phyloP scores from a whole-genome alignment of 163 green algal genomes.

The Chlamydomonas reinhardtii region DNA sequence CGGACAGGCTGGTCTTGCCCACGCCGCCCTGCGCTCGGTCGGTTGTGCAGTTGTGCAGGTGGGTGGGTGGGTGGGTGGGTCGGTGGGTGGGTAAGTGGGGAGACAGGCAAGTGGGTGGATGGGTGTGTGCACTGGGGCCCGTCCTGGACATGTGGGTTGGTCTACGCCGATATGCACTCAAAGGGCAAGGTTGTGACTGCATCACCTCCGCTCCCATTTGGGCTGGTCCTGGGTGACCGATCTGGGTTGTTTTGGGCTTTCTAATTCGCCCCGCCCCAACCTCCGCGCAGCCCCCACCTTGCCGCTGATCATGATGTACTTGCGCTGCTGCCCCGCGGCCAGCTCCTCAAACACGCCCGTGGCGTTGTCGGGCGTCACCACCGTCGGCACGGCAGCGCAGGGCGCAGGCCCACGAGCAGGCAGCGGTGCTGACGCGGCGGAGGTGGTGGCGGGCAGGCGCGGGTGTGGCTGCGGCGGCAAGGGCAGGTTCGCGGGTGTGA shows the following conservation, averaged over 20 bases:
- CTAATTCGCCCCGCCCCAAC: too few species aligned
- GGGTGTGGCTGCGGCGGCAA: background rate
- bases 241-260: too few species aligned
- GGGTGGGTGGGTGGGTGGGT: too few species aligned
- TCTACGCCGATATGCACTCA: too few species aligned
- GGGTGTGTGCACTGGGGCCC: too few species aligned
- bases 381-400: background rate
- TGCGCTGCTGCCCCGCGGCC: conserved; percentile 70
- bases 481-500: too few species aligned
- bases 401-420: background rate
- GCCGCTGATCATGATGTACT: conserved; percentile 93
- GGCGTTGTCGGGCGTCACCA: background rate
- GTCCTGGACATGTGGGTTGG: too few species aligned
- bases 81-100: too few species aligned
- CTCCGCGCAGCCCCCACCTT: conserved; percentile 63
- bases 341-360: conserved; percentile 61
- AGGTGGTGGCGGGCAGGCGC: background rate
- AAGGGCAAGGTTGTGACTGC: too few species aligned
- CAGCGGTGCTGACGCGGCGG: background rate
- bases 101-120: too few species aligned
- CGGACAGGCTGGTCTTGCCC: conserved; percentile 95
- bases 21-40: conserved; percentile 84
- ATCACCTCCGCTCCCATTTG: too few species aligned
- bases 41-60: background rate
- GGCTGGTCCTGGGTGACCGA: too few species aligned